A percentile compares a stretch with the other conserved stretches of the same genome.
phyloP scores from a whole-genome alignment of 768 basidiomycete genomes.

The Atractiella rhizophila region DNA sequence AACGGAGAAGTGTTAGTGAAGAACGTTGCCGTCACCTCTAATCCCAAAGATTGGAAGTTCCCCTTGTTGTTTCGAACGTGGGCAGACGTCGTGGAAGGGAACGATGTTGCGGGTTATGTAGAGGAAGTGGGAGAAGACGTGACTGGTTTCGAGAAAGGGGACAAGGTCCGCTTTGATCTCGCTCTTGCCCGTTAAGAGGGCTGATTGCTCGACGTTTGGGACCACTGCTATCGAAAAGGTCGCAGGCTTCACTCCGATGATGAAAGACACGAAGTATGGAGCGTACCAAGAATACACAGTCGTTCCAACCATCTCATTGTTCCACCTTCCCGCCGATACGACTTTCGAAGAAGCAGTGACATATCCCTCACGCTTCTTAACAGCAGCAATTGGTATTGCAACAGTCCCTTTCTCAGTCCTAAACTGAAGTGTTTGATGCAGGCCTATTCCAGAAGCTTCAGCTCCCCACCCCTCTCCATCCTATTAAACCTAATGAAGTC shows the following conservation, averaged over 20 bases:
- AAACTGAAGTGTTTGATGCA: too few species aligned
- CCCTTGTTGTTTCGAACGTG: not conserved
- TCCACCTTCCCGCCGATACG: conserved; percentile 4
- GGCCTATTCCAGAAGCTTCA: conserved; percentile 11
- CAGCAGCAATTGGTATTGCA: conserved; percentile 16
- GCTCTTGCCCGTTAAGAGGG: not conserved
- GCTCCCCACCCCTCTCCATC: conserved; percentile 2
- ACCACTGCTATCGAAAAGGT: too few species aligned
- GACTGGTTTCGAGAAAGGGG: conserved; percentile 11
- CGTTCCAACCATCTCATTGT: conserved; percentile 7
- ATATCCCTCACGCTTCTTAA: conserved; percentile 15
- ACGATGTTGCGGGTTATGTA: conserved; percentile 13
- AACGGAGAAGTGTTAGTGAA: conserved; percentile 8
- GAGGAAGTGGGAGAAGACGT: conserved; percentile 11
- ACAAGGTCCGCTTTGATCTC: conserved; percentile 6
- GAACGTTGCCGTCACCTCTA: conserved; percentile 5
- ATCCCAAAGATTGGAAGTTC: conserved; percentile 1
- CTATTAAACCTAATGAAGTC: not conserved
- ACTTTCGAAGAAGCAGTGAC: conserved; percentile 16
- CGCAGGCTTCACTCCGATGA: conserved; percentile 15
- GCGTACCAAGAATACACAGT: conserved; percentile 11
- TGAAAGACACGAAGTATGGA: conserved; percentile 10
- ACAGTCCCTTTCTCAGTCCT: too few species aligned
- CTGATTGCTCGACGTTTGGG: too few species aligned
- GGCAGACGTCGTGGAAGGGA: conserved; percentile 8